phyloP scores from a whole-genome alignment of 2,329 filamentous ascomycete genomes.

The Calonectria fujianensis region DNA sequence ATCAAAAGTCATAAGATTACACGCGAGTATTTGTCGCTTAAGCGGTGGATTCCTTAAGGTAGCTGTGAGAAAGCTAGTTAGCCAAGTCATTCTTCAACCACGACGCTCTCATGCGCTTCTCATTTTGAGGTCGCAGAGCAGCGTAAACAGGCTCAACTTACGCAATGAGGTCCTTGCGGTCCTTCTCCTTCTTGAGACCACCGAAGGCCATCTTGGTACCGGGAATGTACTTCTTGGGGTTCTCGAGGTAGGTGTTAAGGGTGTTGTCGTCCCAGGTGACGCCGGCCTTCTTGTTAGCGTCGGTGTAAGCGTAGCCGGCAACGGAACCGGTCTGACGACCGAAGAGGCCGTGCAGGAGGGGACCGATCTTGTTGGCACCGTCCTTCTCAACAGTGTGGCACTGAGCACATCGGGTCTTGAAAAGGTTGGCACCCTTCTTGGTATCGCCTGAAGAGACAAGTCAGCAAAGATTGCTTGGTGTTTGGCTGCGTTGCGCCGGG shows the following conservation, averaged over 20 bases:
- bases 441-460: slow-evolving; percentile 80
- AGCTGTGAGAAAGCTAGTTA: slow-evolving; percentile 66
- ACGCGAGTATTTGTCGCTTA: slow-evolving; percentile 68
- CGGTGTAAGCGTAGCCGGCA: slow-evolving; percentile 96
- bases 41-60: slow-evolving; percentile 81
- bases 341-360: slow-evolving; percentile 97
- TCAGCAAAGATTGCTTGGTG: slow-evolving; percentile 54
- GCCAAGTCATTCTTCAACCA: slow-evolving; percentile 27
- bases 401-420: slow-evolving; percentile 99
- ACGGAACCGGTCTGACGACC: slow-evolving; percentile 95
- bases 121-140: slow-evolving; percentile 15
- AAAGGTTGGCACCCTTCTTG: slow-evolving; percentile 98
- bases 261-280: slow-evolving; percentile 90
- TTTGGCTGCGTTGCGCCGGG: slow-evolving; percentile 12
- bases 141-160: slow-evolving; percentile 69
- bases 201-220: slow-evolving; percentile 99
- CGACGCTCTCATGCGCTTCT: slow-evolving; percentile 6
- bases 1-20: slow-evolving; percentile 62
- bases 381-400: slow-evolving; percentile 96
- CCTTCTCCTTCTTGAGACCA: slow-evolving; percentile 99
- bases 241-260: slow-evolving; percentile 98
- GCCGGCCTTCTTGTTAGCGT: slow-evolving; percentile 99
- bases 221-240: slow-evolving; percentile 99
- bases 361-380: slow-evolving; percentile 98
- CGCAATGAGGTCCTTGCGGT: slow-evolving; percentile 99